These are phyloP conservation scores for Amanita muscaria DNA, from an alignment of 768 basidiomycete genomes.

Conservation along the genomic window DNA sequence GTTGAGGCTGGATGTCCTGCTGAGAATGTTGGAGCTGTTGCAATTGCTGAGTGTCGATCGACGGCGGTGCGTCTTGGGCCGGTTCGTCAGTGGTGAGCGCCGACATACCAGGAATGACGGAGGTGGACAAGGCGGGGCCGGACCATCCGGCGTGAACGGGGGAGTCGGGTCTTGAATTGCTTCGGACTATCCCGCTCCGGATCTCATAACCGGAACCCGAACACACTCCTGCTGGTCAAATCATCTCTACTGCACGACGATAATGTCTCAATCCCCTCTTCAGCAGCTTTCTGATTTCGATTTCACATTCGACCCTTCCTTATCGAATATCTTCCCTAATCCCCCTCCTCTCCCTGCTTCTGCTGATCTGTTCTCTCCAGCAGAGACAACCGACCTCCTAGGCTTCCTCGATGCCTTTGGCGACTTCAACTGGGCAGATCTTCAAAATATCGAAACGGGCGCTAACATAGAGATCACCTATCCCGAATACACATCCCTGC, in stretches of 20 bases:
- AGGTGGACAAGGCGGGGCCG: slow-evolving; percentile 17
- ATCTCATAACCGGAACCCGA: not conserved
- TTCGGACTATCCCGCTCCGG: slow-evolving; percentile 6
- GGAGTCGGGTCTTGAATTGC: slow-evolving; percentile 16
- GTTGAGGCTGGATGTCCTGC: slow-evolving; percentile 23
- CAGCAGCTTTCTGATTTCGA: slow-evolving; percentile 63
- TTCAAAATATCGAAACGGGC: too few relatives aligned
- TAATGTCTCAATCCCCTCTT: slow-evolving; percentile 24
- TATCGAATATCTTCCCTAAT: slow-evolving; percentile 50
- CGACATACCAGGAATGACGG: slow-evolving; percentile 56
- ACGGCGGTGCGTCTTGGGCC: slow-evolving; percentile 39
- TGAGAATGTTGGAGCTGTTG: slow-evolving; percentile 40
- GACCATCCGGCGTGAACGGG: slow-evolving; percentile 6
- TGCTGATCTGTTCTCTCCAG: slow-evolving; percentile 68
- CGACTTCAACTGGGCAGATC: slow-evolving; percentile 44
- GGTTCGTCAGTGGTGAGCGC: slow-evolving; percentile 67
- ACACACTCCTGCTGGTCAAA: too few relatives aligned
- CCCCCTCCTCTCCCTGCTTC: slow-evolving; percentile 60
- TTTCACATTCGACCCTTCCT: slow-evolving; percentile 58
- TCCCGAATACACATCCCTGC: slow-evolving; percentile 20
- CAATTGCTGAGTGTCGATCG: slow-evolving; percentile 55
- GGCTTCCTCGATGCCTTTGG: slow-evolving; percentile 78
- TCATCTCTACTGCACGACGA: too few relatives aligned
- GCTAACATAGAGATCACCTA: slow-evolving; percentile 22
- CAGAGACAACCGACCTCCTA: slow-evolving; percentile 71